Base-by-base conservation (phyloP, 148 eudicot species). In the Agrostemma githago region DNA sequence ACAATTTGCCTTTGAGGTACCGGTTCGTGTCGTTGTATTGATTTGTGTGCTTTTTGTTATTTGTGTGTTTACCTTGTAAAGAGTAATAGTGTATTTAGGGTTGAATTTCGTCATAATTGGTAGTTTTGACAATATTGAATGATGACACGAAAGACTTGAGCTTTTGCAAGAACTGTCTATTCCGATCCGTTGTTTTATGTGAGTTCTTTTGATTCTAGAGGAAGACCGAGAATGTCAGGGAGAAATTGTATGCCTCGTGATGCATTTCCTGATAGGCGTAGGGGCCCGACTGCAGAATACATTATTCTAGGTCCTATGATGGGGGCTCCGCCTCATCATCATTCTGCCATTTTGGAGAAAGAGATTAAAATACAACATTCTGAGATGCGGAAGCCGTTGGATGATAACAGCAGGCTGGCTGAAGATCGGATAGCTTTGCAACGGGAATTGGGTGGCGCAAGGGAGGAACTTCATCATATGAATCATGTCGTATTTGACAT, bases 331-430 rank as follows among this genome's bases (percentile, higher is more conserved):
- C 96, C 88, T 73, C 93, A 92, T 79, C 99, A n/a, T n/a, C n/a
- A n/a, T n/a, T n/a, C 97, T 79, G 96, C 92, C 66, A 19, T 95
- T 56, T 79, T 95, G 79, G 97, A 92, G 87, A 97, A 95, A 80
- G 99, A 95, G 79, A 88, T 95, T 77, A 92, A 92, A 82, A 84
- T 90, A 51, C 93, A 85, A 54, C 93, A 85, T 79, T 80, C 64
- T 65, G 99, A 89, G 79, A 86, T 95, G 73, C 88, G 89, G 48
- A 88, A 92, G 82, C 88, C 92, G 21, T 78, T 92, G 77, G 90
- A 76, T 68, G 99, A 95, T 75, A 90, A 95, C 74, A 81, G 89
- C 79, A 92, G 92, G 82, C 84, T 95, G 64, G 88, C 81, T 76
- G 99, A 95, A 40, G 99, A 95, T 40, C 85, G 93, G 61, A 67